phyloP scores from a whole-genome alignment of 1,284 basidiomycete genomes.

The Coniophora puteana region DNA sequence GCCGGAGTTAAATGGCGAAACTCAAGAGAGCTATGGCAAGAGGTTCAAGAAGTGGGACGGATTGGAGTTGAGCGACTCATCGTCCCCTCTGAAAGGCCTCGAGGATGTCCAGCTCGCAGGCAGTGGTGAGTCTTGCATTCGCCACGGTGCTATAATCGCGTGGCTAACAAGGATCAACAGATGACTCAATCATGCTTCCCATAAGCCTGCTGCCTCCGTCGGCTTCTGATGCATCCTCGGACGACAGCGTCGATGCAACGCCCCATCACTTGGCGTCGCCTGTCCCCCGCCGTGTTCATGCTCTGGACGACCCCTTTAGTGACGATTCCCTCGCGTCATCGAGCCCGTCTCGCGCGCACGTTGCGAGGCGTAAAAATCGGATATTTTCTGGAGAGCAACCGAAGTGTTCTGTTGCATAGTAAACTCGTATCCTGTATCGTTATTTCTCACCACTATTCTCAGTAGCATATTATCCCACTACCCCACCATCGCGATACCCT shows the following conservation, averaged over 20 bases:
- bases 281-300: constrained; percentile 36
- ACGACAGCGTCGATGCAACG: constrained; percentile 68
- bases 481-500: constrained; percentile 2
- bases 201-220: constrained; percentile 8
- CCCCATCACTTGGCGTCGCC: constrained; percentile 65
- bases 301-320: constrained; percentile 32
- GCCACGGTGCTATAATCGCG: not conserved
- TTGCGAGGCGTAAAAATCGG: constrained; percentile 29
- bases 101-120: constrained; percentile 33
- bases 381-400: constrained; percentile 10
- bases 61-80: constrained; percentile 9
- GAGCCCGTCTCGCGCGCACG: constrained; percentile 40
- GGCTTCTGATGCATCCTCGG: constrained; percentile 38
- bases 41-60: constrained; percentile 22
- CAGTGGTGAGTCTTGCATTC: constrained; percentile 38
- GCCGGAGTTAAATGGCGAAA: constrained; percentile 17
- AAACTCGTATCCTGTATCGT: constrained; percentile 4
- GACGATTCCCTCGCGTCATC: constrained; percentile 38
- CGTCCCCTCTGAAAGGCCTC: constrained; percentile 28
- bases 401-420: not conserved
- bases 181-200: constrained; percentile 41
- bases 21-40: constrained; percentile 15
- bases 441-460: constrained; percentile 4
- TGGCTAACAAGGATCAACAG: constrained; percentile 18
- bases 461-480: constrained; percentile 1